Base-by-base conservation (phyloP, 176 grass and related monocot genomes). In the Microstegium vimineum region DNA sequence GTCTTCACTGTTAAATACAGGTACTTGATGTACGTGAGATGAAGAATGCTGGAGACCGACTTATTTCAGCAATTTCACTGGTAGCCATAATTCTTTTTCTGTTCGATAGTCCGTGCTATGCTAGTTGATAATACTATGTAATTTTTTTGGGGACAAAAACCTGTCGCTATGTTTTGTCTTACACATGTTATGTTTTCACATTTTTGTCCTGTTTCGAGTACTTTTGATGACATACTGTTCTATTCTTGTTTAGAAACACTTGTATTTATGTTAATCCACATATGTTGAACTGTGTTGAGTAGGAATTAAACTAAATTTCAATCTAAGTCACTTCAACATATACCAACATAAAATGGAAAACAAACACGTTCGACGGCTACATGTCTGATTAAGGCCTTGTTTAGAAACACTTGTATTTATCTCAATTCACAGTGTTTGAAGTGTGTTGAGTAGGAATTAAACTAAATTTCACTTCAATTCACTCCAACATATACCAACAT, bases 1-100 rank as follows among this genome's bases (percentile, higher is more conserved):
- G 51, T n/a, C 30, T 35, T 22, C 36, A 46, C 66, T 82, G 38
- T 56, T 40, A 4, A 75, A 37, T 34, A 52, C 83, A 94, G 95
- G 88, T 88, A 54, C 86, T 97, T 81, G 92, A 97, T 80, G 85
- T 97, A 23, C 92, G 75, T 60, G 92, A 94, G 78, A 92, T 80
- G 86, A 97, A 81, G 67, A 88, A 86, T 56, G 92, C 92, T 5
- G 90, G 95, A 1, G 54, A 90, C 8, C 86, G 88, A 26, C 81
- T 97, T 37, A 87, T 90, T 84, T 86, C 90, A 27, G 95, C 92
- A 12, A 86, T 97, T 22, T 82, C 90, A 46, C 75, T 97, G 69
- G 95, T 94, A 78, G 71, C 62, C 38, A 42, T 69, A 63, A 42
- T 59, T 27, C 17, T 33, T 37, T 1, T 26, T 78, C 17, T 9